phyloP scores from a whole-genome alignment of 164 flowering plant genomes.

The Pachysandra terminalis region DNA sequence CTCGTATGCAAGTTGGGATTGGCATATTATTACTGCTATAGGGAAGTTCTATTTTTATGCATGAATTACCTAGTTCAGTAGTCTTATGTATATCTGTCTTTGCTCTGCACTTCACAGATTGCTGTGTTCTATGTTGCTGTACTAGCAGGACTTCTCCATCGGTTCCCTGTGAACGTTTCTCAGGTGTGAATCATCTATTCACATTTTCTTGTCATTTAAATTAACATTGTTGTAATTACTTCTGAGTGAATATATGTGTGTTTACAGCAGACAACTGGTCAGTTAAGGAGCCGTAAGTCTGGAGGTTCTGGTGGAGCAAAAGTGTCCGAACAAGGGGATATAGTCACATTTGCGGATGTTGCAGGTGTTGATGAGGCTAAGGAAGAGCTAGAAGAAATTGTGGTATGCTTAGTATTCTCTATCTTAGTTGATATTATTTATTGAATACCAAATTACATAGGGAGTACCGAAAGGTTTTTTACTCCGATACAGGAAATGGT shows the following conservation, averaged over 20 bases:
- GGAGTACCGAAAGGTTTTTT: slow-evolving; percentile 2
- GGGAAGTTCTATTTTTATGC: too few relatives aligned
- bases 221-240: slow-evolving; percentile 3
- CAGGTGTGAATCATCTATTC: slow-evolving; percentile 47
- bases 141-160: slow-evolving; percentile 81
- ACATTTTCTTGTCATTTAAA: slow-evolving; percentile 9
- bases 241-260: slow-evolving; percentile 11
- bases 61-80: not conserved
- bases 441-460: not conserved
- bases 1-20: too few relatives aligned
- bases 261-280: slow-evolving; percentile 77
- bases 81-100: slow-evolving; percentile 1
- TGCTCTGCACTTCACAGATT: slow-evolving; percentile 51
- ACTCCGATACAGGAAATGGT: slow-evolving; percentile 3
- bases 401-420: slow-evolving; percentile 46
- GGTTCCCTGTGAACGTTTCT: slow-evolving; percentile 81
- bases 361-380: slow-evolving; percentile 99
- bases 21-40: too few relatives aligned
- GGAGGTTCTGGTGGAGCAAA: slow-evolving; percentile 67
- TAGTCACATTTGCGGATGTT: slow-evolving; percentile 88
- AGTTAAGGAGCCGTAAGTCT: slow-evolving; percentile 80
- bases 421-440: not conserved
- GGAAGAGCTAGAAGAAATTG: slow-evolving; percentile 98
- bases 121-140: slow-evolving; percentile 85
- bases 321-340: slow-evolving; percentile 77